Evolutionary conservation across 179 eudicot species (phyloP).

Genomic region (Beta lomatogona): DNA sequence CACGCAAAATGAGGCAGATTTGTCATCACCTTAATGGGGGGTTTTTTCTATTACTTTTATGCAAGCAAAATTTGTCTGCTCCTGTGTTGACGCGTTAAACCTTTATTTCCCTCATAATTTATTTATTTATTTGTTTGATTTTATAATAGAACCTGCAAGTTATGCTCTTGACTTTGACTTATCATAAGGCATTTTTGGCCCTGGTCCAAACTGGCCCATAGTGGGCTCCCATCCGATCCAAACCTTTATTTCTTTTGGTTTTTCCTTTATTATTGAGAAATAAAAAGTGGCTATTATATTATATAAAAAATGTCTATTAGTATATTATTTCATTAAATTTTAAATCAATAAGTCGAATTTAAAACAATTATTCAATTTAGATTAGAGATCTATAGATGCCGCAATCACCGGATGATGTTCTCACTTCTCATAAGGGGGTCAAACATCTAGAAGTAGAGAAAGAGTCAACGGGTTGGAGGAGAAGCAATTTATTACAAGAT

Average conservation of each 20-base stretch:
- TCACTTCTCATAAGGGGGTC: conserved; percentile 31
- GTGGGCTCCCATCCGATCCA: conserved; percentile 36
- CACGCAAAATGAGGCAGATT: conserved; percentile 36
- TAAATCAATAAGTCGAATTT: background rate
- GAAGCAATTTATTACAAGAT: background rate
- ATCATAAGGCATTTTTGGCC: conserved; percentile 14
- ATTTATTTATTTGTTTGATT: background rate
- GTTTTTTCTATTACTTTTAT: conserved; percentile 23
- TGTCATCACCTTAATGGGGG: conserved; percentile 24
- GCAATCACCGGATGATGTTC: conserved; percentile 39
- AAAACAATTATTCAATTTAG: background rate
- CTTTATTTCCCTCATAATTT: background rate
- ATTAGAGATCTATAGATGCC: conserved; percentile 32
- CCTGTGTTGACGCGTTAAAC: conserved; percentile 42
- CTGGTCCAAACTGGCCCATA: conserved; percentile 24
- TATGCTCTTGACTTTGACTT: conserved; percentile 39
- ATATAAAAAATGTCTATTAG: background rate
- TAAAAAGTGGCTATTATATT: background rate
- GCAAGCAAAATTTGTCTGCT: conserved; percentile 30
- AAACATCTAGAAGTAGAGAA: conserved; percentile 37
- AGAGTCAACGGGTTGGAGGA: conserved; percentile 28
- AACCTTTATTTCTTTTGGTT: too few relatives aligned
- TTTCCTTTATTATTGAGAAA: background rate
- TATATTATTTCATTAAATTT: background rate
- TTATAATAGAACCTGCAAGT: conserved; percentile 17